Conservation (phyloP, 305 asterid genomes). For the Fraxinus baroniana region DNA sequence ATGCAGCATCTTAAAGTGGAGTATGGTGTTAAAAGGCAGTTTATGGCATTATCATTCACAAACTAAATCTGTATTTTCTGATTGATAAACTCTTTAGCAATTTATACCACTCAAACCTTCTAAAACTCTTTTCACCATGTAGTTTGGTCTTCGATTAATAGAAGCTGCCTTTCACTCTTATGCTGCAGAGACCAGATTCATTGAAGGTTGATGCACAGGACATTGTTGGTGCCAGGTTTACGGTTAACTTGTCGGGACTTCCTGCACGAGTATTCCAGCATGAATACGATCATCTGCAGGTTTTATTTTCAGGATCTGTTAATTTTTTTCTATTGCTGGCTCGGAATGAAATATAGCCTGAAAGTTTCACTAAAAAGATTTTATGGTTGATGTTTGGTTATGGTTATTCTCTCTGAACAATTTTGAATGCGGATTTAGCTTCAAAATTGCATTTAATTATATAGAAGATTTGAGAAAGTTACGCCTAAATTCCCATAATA, state of each 20-base stretch:
- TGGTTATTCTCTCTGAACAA: not conserved
- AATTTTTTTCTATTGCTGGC: not conserved
- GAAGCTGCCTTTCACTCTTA: not conserved
- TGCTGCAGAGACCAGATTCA: constrained; percentile 83
- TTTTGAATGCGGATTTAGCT: not conserved
- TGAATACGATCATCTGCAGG: constrained; percentile 91
- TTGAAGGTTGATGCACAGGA: constrained; percentile 80
- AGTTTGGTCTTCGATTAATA: not conserved
- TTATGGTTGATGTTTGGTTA: not conserved
- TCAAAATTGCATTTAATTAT: not conserved
- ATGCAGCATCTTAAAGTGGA: not conserved
- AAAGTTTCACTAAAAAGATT: not conserved
- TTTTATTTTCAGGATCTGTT: constrained; percentile 20
- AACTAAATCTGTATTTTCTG: not conserved
- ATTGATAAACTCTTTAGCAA: not conserved
- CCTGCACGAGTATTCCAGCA: constrained; percentile 92
- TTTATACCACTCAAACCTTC: not conserved
- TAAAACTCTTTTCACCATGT: not conserved
- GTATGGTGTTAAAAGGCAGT: not conserved
- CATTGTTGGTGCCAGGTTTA: constrained; percentile 66
- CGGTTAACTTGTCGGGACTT: constrained; percentile 63
- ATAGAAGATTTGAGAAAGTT: not conserved
- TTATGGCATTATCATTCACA: not conserved
- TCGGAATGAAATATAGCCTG: not conserved
- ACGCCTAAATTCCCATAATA: not conserved